These are phyloP conservation scores for Rubia occidens DNA, from an alignment of 305 asterid genomes.

Conservation along the genomic window DNA sequence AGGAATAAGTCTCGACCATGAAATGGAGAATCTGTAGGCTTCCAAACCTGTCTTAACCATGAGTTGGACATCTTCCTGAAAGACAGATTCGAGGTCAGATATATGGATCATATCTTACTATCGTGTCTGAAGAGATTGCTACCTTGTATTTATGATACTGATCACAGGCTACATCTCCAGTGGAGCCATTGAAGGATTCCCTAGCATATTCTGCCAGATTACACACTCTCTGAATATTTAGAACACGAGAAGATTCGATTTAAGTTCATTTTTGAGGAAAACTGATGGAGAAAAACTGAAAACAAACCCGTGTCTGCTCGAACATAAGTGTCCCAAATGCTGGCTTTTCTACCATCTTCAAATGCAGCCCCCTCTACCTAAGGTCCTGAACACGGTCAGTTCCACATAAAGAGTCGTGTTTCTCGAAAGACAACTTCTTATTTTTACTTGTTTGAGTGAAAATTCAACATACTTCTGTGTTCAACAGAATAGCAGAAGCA, in stretches of 20 bases:
- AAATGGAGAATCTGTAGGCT: constrained; percentile 30
- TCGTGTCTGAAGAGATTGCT: no score
- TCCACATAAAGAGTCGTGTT: no score
- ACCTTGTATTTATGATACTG: constrained; percentile 62
- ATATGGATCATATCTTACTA: no score
- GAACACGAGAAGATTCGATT: no score
- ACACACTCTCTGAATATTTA: no score
- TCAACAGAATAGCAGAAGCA: neutral
- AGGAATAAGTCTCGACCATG: constrained; percentile 44
- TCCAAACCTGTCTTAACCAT: constrained; percentile 25
- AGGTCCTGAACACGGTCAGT: no score
- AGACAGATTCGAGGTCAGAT: neutral
- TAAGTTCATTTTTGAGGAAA: no score
- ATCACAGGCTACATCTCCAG: no score
- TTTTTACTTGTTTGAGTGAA: no score
- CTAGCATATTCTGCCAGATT: no score
- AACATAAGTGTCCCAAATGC: constrained; percentile 16
- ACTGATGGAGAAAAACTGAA: neutral
- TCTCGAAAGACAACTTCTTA: no score
- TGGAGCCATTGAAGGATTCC: no score
- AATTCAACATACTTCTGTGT: neutral
- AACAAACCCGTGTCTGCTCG: neutral
- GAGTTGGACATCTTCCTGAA: constrained; percentile 28
- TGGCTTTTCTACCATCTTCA: constrained; percentile 22
- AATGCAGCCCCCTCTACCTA: constrained; percentile 24